Percentiles rank a stretch among this genome's conserved stretches.
These are phyloP conservation scores for Auriscalpium vulgare DNA, from an alignment of 768 basidiomycete genomes.

Conservation along the genomic window DNA sequence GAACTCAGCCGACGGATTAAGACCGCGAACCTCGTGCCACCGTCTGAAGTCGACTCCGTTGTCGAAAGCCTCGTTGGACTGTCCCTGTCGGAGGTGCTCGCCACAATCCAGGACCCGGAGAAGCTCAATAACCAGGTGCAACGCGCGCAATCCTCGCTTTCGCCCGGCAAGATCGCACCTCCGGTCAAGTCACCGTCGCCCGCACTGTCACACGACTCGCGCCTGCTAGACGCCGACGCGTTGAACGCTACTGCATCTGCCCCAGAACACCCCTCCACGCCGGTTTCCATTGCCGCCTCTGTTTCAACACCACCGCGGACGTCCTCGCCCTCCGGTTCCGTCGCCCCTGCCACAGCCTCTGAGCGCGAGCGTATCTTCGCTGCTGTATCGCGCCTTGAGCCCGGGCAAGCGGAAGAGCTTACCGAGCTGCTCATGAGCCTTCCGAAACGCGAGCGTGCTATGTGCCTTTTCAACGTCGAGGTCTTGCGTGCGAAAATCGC, in stretches of 20 bases:
- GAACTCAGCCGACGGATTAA: conserved; percentile 74
- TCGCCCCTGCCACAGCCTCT: conserved; percentile 42
- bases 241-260: conserved; percentile 74
- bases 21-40: conserved; percentile 41
- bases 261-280: conserved; percentile 86
- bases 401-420: conserved; percentile 50
- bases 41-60: conserved; percentile 50
- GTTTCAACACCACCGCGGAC: conserved; percentile 79
- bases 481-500: conserved; percentile 68
- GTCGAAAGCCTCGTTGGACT: conserved; percentile 67
- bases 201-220: conserved; percentile 62
- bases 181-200: conserved; percentile 48
- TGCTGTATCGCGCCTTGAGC: conserved; percentile 60
- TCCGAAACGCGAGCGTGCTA: conserved; percentile 80
- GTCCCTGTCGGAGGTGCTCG: conserved; percentile 69
- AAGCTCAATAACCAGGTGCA: conserved; percentile 61
- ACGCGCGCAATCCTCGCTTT: conserved; percentile 22
- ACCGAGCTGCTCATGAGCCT: conserved; percentile 79
- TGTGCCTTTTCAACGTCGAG: conserved; percentile 87
- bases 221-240: conserved; percentile 53
- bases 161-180: conserved; percentile 28
- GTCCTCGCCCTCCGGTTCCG: conserved; percentile 62
- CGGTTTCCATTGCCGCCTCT: conserved; percentile 68
- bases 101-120: conserved; percentile 61
- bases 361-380: conserved; percentile 70